Evolutionary conservation across 2,329 filamentous ascomycete species (phyloP).

Genomic region (Calonectria leucothoes): DNA sequence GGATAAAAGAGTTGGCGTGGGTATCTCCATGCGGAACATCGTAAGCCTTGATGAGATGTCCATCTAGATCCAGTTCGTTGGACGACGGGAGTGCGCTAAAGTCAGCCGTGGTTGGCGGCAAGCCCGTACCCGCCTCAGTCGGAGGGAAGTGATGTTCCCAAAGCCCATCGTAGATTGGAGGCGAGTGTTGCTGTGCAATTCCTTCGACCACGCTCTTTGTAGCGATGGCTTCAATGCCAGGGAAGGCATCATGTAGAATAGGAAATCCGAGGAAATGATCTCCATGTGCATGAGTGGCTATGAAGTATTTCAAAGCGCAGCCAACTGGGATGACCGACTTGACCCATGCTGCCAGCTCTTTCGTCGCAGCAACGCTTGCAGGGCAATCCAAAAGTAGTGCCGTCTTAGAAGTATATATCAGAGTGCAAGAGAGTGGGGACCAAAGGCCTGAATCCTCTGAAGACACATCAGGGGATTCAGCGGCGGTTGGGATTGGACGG

Average conservation of each 20-base stretch:
- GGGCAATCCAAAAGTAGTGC: constrained; percentile 11
- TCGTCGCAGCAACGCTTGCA: background rate
- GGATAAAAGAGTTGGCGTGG: background rate
- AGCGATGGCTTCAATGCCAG: background rate
- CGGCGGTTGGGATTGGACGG: background rate
- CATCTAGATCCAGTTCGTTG: constrained; percentile 3
- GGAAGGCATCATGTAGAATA: background rate
- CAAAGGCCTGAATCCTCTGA: background rate
- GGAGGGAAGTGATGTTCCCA: background rate
- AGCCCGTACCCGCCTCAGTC: background rate
- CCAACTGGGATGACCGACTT: background rate
- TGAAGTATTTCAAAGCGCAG: background rate
- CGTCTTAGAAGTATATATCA: background rate
- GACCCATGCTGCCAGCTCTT: background rate
- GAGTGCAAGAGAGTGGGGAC: background rate
- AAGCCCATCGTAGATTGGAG: background rate
- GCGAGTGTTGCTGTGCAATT: background rate
- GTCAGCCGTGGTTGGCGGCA: background rate
- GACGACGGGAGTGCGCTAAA: background rate
- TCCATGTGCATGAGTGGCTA: background rate
- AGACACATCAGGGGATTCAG: background rate
- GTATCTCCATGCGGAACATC: constrained; percentile 8
- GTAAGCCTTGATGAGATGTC: background rate
- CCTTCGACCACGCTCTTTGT: background rate
- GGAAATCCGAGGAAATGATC: constrained; percentile 15